A percentile compares a stretch with the other conserved stretches of the same genome.
Evolutionary conservation across 1,139 yeast genomes (phyloP).

Genomic region (Nakaseomyces glabratus): DNA sequence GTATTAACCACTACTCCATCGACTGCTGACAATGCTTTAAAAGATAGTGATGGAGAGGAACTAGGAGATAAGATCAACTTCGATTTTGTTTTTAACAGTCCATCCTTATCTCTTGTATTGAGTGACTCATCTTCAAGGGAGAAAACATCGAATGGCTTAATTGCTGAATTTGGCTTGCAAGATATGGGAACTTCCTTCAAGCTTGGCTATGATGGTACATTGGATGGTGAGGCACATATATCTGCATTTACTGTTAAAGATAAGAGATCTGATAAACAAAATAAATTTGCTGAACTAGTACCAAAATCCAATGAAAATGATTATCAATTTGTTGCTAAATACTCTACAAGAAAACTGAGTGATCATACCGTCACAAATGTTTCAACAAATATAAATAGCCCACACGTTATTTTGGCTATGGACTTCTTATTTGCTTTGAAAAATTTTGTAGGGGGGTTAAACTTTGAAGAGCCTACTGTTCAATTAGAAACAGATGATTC

Average conservation of each 20-base stretch:
- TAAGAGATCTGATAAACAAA: slow-evolving; percentile 50
- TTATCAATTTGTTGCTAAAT: slow-evolving; percentile 61
- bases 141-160: slow-evolving; percentile 9
- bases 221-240: slow-evolving; percentile 53
- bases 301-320: slow-evolving; percentile 58
- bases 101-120: slow-evolving; percentile 55
- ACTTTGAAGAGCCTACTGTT: neutral
- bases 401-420: slow-evolving; percentile 70
- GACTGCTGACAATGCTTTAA: neutral
- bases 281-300: slow-evolving; percentile 69
- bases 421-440: slow-evolving; percentile 79
- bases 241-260: slow-evolving; percentile 74
- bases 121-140: slow-evolving; percentile 47
- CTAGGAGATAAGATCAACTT: slow-evolving; percentile 29
- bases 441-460: slow-evolving; percentile 33
- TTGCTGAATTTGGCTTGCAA: slow-evolving; percentile 34
- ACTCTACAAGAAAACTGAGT: slow-evolving; percentile 38
- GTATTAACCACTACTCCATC: neutral
- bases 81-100: slow-evolving; percentile 48
- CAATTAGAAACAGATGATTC: slow-evolving; percentile 30
- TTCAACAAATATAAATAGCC: slow-evolving; percentile 67
- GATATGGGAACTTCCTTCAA: slow-evolving; percentile 44
- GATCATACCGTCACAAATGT: slow-evolving; percentile 41
- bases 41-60: neutral
- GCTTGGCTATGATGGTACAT: slow-evolving; percentile 47